Percentiles rank a stretch among this genome's conserved stretches.
Conservation (phyloP, 176 grass and related monocot species). For the Rhipidocladum racemiflorum region DNA sequence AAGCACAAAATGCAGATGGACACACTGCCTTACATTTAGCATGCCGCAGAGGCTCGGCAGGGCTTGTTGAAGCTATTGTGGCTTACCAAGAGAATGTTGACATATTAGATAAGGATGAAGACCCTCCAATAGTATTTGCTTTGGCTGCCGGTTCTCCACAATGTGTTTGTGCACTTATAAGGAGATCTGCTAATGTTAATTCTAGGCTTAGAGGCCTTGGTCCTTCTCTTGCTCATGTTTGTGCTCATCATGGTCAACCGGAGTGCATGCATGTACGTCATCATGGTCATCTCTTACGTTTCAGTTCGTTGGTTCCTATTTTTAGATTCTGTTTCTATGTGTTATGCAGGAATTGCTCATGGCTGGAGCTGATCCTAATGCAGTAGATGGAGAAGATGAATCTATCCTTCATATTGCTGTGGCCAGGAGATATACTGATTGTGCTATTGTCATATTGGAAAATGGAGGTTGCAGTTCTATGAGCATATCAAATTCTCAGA, state of each 20-base stretch:
- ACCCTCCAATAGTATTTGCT: slow-evolving; percentile 94
- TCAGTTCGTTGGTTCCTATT: slow-evolving; percentile 32
- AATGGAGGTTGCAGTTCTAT: slow-evolving; percentile 97
- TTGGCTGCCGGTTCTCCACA: slow-evolving; percentile 84
- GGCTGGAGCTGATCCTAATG: slow-evolving; percentile 94
- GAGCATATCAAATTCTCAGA: slow-evolving; percentile 65
- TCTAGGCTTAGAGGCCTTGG: slow-evolving; percentile 69
- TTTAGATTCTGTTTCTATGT: slow-evolving; percentile 18
- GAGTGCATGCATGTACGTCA: slow-evolving; percentile 87
- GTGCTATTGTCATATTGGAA: slow-evolving; percentile 92
- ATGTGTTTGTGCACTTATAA: slow-evolving; percentile 82
- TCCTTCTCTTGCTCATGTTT: slow-evolving; percentile 88
- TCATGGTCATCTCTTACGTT: slow-evolving; percentile 12
- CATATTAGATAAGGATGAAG: slow-evolving; percentile 83
- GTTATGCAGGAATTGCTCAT: slow-evolving; percentile 78
- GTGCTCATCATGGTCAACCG: slow-evolving; percentile 96
- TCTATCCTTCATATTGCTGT: slow-evolving; percentile 89
- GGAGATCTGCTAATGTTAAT: slow-evolving; percentile 67
- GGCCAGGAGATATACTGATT: slow-evolving; percentile 83
- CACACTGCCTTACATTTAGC: slow-evolving; percentile 91
- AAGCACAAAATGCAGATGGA: slow-evolving; percentile 85
- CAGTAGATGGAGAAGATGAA: slow-evolving; percentile 86
- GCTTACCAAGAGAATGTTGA: slow-evolving; percentile 89
- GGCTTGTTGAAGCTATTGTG: slow-evolving; percentile 85
- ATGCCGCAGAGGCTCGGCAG: slow-evolving; percentile 76